phyloP scores from a whole-genome alignment of 495 filamentous ascomycete genomes.

The Filosporella fistucella region DNA sequence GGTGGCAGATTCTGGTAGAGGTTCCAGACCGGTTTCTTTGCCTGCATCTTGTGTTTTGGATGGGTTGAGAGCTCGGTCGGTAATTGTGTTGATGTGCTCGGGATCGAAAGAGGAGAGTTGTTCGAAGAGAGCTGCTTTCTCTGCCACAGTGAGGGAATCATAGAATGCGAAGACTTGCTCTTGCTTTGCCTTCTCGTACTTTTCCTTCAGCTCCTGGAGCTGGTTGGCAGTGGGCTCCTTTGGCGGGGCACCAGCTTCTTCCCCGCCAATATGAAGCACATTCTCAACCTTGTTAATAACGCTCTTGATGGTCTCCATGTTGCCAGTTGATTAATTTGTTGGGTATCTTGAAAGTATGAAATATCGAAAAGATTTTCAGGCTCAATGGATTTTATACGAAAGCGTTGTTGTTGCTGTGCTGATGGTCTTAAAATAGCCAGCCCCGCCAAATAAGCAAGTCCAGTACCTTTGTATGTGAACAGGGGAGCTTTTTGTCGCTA shows the following conservation, averaged over 20 bases:
- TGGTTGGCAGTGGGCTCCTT: constrained; percentile 69
- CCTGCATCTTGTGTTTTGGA: constrained; percentile 52
- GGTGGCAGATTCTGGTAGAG: constrained; percentile 80
- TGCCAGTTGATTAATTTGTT: constrained; percentile 4
- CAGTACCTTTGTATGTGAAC: too few relatives aligned
- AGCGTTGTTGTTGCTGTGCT: neutral
- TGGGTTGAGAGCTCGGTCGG: constrained; percentile 76
- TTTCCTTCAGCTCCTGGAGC: constrained; percentile 66
- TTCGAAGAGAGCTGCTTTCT: constrained; percentile 75
- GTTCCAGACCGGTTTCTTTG: constrained; percentile 66
- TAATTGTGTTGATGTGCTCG: constrained; percentile 74
- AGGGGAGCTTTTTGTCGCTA: too few relatives aligned
- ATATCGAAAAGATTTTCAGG: neutral
- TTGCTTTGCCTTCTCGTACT: constrained; percentile 76
- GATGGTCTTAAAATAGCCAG: constrained; percentile 8
- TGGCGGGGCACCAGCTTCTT: constrained; percentile 33
- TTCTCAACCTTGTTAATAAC: constrained; percentile 50
- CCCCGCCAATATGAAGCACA: constrained; percentile 41
- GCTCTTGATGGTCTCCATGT: constrained; percentile 33
- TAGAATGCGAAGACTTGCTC: constrained; percentile 90
- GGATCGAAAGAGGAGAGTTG: constrained; percentile 82
- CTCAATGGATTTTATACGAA: constrained; percentile 3
- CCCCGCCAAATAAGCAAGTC: constrained; percentile 14
- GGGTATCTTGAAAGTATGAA: neutral
- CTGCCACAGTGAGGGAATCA: constrained; percentile 64